Conservation (phyloP, 2,329 filamentous ascomycete genomes). For the Claviceps cyperi region DNA sequence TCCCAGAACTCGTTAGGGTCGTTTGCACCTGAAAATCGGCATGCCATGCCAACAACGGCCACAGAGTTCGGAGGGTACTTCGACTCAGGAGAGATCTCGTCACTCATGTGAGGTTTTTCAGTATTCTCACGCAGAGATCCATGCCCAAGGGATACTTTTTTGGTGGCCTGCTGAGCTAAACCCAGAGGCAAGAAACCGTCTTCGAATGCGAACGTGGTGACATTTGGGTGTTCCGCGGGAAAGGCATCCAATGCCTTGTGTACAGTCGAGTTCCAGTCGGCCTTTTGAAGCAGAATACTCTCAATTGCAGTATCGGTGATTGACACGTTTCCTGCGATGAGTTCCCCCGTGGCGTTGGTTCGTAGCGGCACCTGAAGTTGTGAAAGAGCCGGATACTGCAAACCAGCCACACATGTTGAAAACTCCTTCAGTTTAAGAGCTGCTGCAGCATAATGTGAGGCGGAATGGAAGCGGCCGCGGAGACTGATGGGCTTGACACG, state of each 20-base stretch:
- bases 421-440: background rate
- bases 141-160: background rate
- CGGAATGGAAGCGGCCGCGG: background rate
- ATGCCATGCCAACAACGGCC: slow-evolving; percentile 26
- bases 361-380: background rate
- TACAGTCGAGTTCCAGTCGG: background rate
- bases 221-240: background rate
- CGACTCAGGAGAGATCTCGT: background rate
- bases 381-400: background rate
- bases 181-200: background rate
- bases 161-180: background rate
- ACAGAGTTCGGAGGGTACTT: slow-evolving; percentile 8
- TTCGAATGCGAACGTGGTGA: background rate
- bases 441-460: background rate
- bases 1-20: slow-evolving; percentile 21
- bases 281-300: background rate
- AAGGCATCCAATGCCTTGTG: background rate
- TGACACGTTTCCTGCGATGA: background rate
- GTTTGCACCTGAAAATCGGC: slow-evolving; percentile 21
- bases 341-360: background rate
- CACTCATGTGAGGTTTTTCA: background rate
- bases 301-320: background rate
- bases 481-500: background rate
- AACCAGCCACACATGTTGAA: background rate
- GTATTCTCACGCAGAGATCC: background rate